Conservation (phyloP, 257 asterid genomes). For the Salvia rosmarinus region DNA sequence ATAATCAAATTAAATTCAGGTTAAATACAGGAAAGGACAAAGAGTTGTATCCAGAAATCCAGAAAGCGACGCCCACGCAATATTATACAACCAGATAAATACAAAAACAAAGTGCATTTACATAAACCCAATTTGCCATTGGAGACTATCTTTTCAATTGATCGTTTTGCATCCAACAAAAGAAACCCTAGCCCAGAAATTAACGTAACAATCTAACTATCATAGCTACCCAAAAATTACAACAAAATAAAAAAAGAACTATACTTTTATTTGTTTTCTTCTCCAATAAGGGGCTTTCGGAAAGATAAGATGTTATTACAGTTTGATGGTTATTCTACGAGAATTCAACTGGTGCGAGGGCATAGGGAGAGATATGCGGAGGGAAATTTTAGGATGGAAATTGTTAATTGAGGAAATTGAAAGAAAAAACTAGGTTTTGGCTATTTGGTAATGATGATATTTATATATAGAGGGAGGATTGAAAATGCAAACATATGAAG, state of each 20-base stretch:
- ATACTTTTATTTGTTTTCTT: neutral
- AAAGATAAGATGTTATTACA: neutral
- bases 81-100: neutral
- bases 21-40: conserved; percentile 16
- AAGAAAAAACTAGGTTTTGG: neutral
- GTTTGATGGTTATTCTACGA: conserved; percentile 15
- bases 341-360: conserved; percentile 28
- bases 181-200: conserved; percentile 38
- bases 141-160: too few relatives aligned
- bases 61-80: conserved; percentile 27
- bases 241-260: neutral
- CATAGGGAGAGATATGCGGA: conserved; percentile 29
- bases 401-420: conserved; percentile 7
- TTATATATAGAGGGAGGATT: neutral
- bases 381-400: conserved; percentile 32
- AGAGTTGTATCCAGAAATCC: conserved; percentile 35
- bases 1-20: conserved; percentile 12
- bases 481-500: neutral
- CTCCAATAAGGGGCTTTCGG: neutral
- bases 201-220: conserved; percentile 30
- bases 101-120: conserved; percentile 4
- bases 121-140: conserved; percentile 21
- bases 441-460: neutral
- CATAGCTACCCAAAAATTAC: conserved; percentile 5
- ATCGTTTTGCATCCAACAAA: conserved; percentile 14